Evolutionary conservation across 192 early-diverging fungal genomes (phyloP).

Genomic region (Oehlia diaphana): DNA sequence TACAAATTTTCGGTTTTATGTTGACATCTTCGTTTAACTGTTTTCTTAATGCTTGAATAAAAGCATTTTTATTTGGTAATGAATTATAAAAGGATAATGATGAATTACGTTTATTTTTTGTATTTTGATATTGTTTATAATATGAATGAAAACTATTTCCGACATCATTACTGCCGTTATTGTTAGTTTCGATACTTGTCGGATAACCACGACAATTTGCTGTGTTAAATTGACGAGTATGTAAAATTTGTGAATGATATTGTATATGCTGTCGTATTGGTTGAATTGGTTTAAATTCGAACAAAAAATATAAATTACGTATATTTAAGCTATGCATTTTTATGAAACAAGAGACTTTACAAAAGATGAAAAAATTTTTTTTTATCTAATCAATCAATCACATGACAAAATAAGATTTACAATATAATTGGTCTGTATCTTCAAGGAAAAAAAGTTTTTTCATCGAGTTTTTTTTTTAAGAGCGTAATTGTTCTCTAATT

Average conservation of each 20-base stretch:
- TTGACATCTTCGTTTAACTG: neutral
- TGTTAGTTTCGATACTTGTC: neutral
- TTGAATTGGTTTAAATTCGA: neutral
- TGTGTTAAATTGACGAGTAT: neutral
- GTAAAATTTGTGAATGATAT: neutral
- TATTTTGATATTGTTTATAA: neutral
- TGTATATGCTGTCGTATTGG: neutral
- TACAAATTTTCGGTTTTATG: neutral
- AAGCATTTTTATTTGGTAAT: conserved; percentile 19
- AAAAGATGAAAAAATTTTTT: neutral
- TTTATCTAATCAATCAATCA: neutral
- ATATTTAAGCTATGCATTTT: neutral
- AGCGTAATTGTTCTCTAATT: neutral
- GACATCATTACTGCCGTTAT: neutral
- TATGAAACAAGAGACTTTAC: neutral
- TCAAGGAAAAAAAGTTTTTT: neutral
- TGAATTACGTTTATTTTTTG: neutral
- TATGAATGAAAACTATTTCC: neutral
- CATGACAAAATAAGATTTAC: neutral
- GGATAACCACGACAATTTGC: neutral
- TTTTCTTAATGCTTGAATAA: conserved; percentile 11
- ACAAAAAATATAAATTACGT: neutral
- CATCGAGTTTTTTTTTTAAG: neutral
- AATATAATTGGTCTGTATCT: neutral
- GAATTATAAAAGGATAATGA: neutral